Conservation (phyloP, 2,329 filamentous ascomycete species). For the Diaporthe velutina region DNA sequence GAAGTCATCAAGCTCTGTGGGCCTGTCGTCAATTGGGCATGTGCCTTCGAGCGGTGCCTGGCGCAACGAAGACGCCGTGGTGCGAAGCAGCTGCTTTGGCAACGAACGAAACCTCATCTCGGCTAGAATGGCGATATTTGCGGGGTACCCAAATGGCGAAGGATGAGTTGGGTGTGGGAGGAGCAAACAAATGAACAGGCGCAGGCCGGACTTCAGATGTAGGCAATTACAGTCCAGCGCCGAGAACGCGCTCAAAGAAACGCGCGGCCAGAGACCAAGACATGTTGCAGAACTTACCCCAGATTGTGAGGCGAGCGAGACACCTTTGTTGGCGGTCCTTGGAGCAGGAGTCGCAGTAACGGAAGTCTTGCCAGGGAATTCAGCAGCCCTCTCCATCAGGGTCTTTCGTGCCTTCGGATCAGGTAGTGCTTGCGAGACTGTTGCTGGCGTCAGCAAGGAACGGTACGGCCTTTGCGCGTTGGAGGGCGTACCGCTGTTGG, state of each 20-base stretch:
- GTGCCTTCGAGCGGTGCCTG: background rate
- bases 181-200: background rate
- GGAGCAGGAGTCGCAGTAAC: conserved; percentile 49
- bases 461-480: background rate
- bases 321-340: conserved; percentile 60
- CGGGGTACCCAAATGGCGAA: background rate
- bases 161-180: background rate
- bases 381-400: conserved; percentile 66
- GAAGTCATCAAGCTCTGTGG: background rate
- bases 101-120: background rate
- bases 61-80: background rate
- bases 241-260: background rate
- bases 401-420: conserved; percentile 71
- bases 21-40: background rate
- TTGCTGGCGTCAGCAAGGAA: conserved; percentile 37
- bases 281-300: conserved; percentile 37
- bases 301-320: conserved; percentile 51
- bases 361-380: conserved; percentile 57
- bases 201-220: background rate
- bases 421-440: conserved; percentile 61
- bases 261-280: background rate
- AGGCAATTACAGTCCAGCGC: background rate
- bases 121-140: no score
- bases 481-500: conserved; percentile 46
- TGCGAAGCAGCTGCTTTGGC: conserved; percentile 4